A percentile compares a stretch with the other conserved stretches of the same genome.
These are phyloP conservation scores for Penicillium nucicola DNA, from an alignment of 495 filamentous ascomycete species.

Conservation along the genomic window DNA sequence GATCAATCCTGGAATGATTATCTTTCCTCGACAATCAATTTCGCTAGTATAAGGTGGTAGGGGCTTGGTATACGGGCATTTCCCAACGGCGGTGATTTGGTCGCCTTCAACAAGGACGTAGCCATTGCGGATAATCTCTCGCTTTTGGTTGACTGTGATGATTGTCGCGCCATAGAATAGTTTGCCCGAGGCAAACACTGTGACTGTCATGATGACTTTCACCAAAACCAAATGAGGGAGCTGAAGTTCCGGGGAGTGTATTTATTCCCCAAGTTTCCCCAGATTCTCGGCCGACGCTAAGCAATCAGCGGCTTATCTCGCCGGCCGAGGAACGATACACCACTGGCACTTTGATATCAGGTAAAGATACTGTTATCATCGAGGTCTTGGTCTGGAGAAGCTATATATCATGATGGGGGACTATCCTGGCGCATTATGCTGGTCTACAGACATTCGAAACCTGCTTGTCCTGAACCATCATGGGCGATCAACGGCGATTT, in stretches of 20 bases:
- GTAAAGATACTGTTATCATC: slow-evolving; percentile 9
- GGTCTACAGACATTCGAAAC: neutral
- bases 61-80: slow-evolving; percentile 10
- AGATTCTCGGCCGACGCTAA: slow-evolving; percentile 18
- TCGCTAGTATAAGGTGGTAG: slow-evolving; percentile 4
- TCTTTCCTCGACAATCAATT: slow-evolving; percentile 29
- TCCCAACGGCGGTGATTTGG: slow-evolving; percentile 37
- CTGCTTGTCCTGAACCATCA: neutral
- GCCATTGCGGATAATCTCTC: slow-evolving; percentile 40
- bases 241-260: too few species aligned
- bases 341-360: slow-evolving; percentile 3
- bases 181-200: neutral
- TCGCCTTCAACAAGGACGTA: slow-evolving; percentile 30
- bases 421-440: slow-evolving; percentile 1
- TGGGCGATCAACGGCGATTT: slow-evolving; percentile 6
- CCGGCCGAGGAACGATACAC: slow-evolving; percentile 5
- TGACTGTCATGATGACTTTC: slow-evolving; percentile 1
- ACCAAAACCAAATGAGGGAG: too few species aligned
- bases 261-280: neutral
- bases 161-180: slow-evolving; percentile 30
- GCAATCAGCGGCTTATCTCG: slow-evolving; percentile 14
- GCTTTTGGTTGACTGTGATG: slow-evolving; percentile 37
- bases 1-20: slow-evolving; percentile 43
- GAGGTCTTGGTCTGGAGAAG: neutral
- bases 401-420: neutral